Percentiles rank a stretch among this genome's conserved stretches.
phyloP scores from a whole-genome alignment of 768 basidiomycete genomes.

The Boletus rubroflammeus region DNA sequence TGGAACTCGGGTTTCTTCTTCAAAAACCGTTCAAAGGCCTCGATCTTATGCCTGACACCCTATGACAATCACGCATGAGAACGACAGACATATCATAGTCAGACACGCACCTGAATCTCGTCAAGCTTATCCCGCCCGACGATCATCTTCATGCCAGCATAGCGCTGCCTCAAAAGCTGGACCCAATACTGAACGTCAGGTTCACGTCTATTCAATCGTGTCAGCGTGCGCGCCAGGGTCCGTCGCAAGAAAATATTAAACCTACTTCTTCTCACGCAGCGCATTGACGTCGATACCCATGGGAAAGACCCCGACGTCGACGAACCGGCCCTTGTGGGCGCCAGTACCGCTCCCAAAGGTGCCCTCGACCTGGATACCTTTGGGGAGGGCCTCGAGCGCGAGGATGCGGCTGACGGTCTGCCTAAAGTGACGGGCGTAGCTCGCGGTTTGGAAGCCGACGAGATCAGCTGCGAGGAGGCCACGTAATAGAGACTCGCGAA shows the following conservation, averaged over 20 bases:
- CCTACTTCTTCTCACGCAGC: constrained; percentile 63
- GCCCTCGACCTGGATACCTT: constrained; percentile 66
- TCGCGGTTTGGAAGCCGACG: constrained; percentile 88
- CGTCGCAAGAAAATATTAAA: constrained; percentile 7
- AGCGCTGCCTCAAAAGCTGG: constrained; percentile 70
- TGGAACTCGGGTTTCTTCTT: constrained; percentile 77
- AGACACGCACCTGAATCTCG: constrained; percentile 57
- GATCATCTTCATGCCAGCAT: constrained; percentile 80
- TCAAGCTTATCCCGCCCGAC: constrained; percentile 90
- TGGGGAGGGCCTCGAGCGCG: constrained; percentile 76
- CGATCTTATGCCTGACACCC: constrained; percentile 80
- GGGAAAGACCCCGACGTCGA: constrained; percentile 85
- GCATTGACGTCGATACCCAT: constrained; percentile 83
- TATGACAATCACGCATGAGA: constrained; percentile 14
- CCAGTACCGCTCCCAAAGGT: constrained; percentile 5
- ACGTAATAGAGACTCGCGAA: constrained; percentile 70
- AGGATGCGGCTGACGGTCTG: constrained; percentile 82
- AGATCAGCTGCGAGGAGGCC: constrained; percentile 94
- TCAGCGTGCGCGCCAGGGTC: constrained; percentile 11
- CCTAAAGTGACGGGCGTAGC: constrained; percentile 78
- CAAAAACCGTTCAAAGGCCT: constrained; percentile 79
- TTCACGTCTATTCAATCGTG: constrained; percentile 46
- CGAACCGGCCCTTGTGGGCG: constrained; percentile 49
- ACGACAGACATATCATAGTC: neutral
- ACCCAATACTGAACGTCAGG: constrained; percentile 85